Conservation (phyloP, 805 yeast species). For the Dipodascopsis uninucleata region DNA sequence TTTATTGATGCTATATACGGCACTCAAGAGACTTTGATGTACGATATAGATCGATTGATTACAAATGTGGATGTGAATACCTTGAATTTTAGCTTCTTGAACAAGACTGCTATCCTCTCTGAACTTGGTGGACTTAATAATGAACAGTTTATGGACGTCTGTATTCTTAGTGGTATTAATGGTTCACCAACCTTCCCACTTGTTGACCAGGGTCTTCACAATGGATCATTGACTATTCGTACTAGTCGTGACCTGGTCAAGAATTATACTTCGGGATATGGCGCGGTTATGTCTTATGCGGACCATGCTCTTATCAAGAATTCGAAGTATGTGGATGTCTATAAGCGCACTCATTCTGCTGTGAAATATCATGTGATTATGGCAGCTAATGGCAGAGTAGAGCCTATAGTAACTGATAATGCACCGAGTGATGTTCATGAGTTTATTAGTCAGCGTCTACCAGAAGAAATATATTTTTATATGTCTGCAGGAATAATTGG, state of each 20-base stretch:
- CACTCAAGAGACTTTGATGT: slow-evolving; percentile 71
- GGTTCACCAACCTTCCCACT: slow-evolving; percentile 66
- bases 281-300: slow-evolving; percentile 30
- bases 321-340: slow-evolving; percentile 42
- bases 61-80: slow-evolving; percentile 63
- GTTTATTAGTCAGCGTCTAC: slow-evolving; percentile 76
- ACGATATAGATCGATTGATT: slow-evolving; percentile 66
- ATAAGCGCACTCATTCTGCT: slow-evolving; percentile 65
- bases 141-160: slow-evolving; percentile 68
- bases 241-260: slow-evolving; percentile 34
- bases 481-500: slow-evolving; percentile 71
- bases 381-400: slow-evolving; percentile 64
- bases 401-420: slow-evolving; percentile 48
- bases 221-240: slow-evolving; percentile 20
- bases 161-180: slow-evolving; percentile 74
- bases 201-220: slow-evolving; percentile 30
- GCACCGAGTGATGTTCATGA: slow-evolving; percentile 80
- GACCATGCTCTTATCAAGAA: slow-evolving; percentile 18
- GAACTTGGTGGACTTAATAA: slow-evolving; percentile 56
- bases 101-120: slow-evolving; percentile 51
- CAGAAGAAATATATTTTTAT: slow-evolving; percentile 81
- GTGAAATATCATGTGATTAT: slow-evolving; percentile 72
- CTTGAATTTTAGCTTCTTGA: slow-evolving; percentile 65
- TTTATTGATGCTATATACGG: slow-evolving; percentile 76
- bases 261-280: slow-evolving; percentile 33